These are phyloP conservation scores for Globomyces pollinis-pini DNA, from an alignment of 192 early-diverging fungal species.

Conservation along the genomic window DNA sequence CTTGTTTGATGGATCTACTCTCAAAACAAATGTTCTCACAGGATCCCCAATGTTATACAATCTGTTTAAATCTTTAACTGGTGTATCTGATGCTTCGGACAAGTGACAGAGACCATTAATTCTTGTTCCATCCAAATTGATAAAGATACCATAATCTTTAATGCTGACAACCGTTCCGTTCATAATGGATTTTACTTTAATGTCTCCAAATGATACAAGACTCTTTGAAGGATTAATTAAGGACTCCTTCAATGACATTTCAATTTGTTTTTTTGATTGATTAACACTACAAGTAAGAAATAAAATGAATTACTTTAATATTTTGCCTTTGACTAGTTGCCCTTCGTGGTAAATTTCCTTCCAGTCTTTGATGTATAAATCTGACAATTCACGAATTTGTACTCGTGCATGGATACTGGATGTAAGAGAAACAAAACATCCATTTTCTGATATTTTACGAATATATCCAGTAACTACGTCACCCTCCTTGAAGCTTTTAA, in stretches of 20 bases:
- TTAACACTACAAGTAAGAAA: no score
- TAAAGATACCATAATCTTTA: slow-evolving; percentile 44
- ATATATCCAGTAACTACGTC: slow-evolving; percentile 40
- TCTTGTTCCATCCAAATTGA: slow-evolving; percentile 66
- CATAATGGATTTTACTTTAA: slow-evolving; percentile 52
- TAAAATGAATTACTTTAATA: no score
- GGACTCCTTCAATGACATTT: slow-evolving; percentile 62
- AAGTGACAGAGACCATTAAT: slow-evolving; percentile 80
- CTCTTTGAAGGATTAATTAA: slow-evolving; percentile 37
- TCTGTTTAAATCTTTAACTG: slow-evolving; percentile 57
- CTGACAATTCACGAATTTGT: slow-evolving; percentile 77
- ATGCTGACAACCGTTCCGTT: slow-evolving; percentile 35
- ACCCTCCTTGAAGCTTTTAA: slow-evolving; percentile 7
- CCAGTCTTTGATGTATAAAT: slow-evolving; percentile 83
- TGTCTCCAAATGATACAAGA: slow-evolving; percentile 54
- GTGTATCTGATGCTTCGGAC: slow-evolving; percentile 68
- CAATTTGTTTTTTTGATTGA: slow-evolving; percentile 46
- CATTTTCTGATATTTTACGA: slow-evolving; percentile 26
- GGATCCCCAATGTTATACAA: slow-evolving; percentile 78
- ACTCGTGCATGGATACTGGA: slow-evolving; percentile 62
- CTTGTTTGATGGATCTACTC: slow-evolving; percentile 61
- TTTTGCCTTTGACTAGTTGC: slow-evolving; percentile 67
- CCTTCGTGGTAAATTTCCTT: slow-evolving; percentile 61
- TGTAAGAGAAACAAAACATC: slow-evolving; percentile 65
- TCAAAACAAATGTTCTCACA: slow-evolving; percentile 72